Base-by-base conservation (phyloP, 2,329 filamentous ascomycete genomes). In the Diaporthe aspalathi region DNA sequence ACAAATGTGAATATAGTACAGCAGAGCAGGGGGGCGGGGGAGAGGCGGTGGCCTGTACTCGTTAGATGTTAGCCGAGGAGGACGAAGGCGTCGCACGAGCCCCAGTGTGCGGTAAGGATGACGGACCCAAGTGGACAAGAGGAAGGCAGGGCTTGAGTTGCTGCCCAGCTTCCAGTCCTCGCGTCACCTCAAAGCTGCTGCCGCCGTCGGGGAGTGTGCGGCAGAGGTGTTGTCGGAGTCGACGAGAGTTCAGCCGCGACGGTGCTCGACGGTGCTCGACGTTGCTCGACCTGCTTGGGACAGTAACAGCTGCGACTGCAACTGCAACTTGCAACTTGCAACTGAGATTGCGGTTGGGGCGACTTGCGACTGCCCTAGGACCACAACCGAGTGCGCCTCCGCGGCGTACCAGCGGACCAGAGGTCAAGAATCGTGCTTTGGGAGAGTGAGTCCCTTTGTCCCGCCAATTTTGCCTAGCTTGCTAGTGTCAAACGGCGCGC, bases 401-500 rank as follows among this genome's bases (percentile, higher is more conserved):
- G 45, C 60, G 29, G 60, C 45, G 49, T 38, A 12, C 5, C 35
- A 38, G 35, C 35, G 35, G 35, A 38, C 35, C 35, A 38, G 35
- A 5, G 32, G 5, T 22, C 60, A 65, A 65, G 60, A 45, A 65
- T 65, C 60, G 60, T 50, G 60, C 60, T 50, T n/a, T 38, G 27
- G 43, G 29, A 50, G 43, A 65, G 32, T 49, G 60, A 65, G 60
- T 17, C 60, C 50, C 60, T 65, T 50, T 65, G 60, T 65, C 60
- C 45, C 60, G 45, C 60, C 60, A 65, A 50, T 38, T n/a, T 65
- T 65, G 60, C 60, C 60, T 45, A 65, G 60, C 60, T 63, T 65
- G 60, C 60, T 65, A 65, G 60, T 65, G 60, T 50, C 60, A 65
- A 65, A 65, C 60, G 60, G 60, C 60, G 60, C 60, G 29, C 43